Conservation (phyloP, 495 filamentous ascomycete genomes). For the Haplographium delicatum region DNA sequence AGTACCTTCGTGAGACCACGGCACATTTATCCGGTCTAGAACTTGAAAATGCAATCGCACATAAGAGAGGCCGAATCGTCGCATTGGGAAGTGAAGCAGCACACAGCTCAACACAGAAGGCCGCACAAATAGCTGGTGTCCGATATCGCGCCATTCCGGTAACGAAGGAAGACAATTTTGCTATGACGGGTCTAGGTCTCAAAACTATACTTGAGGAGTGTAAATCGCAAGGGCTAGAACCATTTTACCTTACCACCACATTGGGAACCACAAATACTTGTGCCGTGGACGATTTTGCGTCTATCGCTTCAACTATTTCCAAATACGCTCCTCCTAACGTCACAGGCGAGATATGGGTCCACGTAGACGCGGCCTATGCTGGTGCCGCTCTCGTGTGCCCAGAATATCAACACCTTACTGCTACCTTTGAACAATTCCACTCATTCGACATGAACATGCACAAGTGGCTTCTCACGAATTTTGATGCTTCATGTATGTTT, state of each 20-base stretch:
- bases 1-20: slow-evolving; percentile 59
- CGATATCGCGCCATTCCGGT: slow-evolving; percentile 66
- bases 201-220: slow-evolving; percentile 54
- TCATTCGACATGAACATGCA: slow-evolving; percentile 96
- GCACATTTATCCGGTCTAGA: slow-evolving; percentile 50
- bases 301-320: slow-evolving; percentile 58
- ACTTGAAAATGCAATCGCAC: slow-evolving; percentile 59
- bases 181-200: slow-evolving; percentile 62
- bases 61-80: slow-evolving; percentile 65
- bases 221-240: slow-evolving; percentile 60
- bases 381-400: slow-evolving; percentile 76
- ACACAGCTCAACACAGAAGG: slow-evolving; percentile 83
- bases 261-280: slow-evolving; percentile 87
- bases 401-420: slow-evolving; percentile 68
- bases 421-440: slow-evolving; percentile 63
- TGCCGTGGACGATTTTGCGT: slow-evolving; percentile 73
- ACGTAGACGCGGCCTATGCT: slow-evolving; percentile 95
- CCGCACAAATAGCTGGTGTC: slow-evolving; percentile 77
- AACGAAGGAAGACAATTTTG: slow-evolving; percentile 54
- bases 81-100: slow-evolving; percentile 75
- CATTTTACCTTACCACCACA: slow-evolving; percentile 82
- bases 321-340: slow-evolving; percentile 44
- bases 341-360: slow-evolving; percentile 68
- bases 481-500: slow-evolving; percentile 83
- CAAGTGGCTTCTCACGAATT: slow-evolving; percentile 95